Evolutionary conservation across 2,329 filamentous ascomycete species (phyloP).

Genomic region (Stenocarpella maydis): DNA sequence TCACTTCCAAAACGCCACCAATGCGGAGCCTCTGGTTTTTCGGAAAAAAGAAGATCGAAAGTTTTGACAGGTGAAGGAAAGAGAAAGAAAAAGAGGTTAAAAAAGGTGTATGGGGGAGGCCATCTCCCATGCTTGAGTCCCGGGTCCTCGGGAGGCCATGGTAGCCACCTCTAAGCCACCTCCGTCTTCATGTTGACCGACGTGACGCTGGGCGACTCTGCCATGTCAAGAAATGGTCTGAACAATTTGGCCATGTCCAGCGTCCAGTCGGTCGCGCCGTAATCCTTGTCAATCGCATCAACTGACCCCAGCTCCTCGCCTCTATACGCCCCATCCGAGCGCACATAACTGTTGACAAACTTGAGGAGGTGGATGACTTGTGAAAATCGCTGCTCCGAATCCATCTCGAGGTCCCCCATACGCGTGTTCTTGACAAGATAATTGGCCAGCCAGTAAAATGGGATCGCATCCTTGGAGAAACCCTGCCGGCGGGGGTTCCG

Average conservation of each 20-base stretch:
- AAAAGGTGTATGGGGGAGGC: slow-evolving; percentile 30
- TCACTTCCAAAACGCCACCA: slow-evolving; percentile 37
- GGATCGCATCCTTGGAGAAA: slow-evolving; percentile 75
- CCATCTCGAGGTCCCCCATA: slow-evolving; percentile 60
- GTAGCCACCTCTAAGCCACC: slow-evolving; percentile 21
- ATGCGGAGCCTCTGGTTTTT: slow-evolving; percentile 34
- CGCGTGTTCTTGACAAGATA: slow-evolving; percentile 68
- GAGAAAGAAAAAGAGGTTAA: slow-evolving; percentile 39
- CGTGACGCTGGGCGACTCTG: slow-evolving; percentile 1
- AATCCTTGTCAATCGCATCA: slow-evolving; percentile 72
- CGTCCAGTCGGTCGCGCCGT: slow-evolving; percentile 69
- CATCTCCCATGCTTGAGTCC: not conserved
- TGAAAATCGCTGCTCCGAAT: slow-evolving; percentile 66
- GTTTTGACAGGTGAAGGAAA: slow-evolving; percentile 36
- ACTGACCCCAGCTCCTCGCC: slow-evolving; percentile 75
- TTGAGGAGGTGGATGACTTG: slow-evolving; percentile 69
- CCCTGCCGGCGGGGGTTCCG: slow-evolving; percentile 67
- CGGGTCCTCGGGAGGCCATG: slow-evolving; percentile 34
- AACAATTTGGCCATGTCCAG: slow-evolving; percentile 78
- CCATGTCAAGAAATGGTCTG: slow-evolving; percentile 58
- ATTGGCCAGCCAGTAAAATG: slow-evolving; percentile 77
- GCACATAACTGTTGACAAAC: slow-evolving; percentile 66
- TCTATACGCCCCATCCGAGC: slow-evolving; percentile 68
- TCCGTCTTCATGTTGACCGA: slow-evolving; percentile 24
- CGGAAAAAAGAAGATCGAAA: slow-evolving; percentile 34